Conservation (phyloP, 495 filamentous ascomycete species). For the Tuber microsphaerosporum region DNA sequence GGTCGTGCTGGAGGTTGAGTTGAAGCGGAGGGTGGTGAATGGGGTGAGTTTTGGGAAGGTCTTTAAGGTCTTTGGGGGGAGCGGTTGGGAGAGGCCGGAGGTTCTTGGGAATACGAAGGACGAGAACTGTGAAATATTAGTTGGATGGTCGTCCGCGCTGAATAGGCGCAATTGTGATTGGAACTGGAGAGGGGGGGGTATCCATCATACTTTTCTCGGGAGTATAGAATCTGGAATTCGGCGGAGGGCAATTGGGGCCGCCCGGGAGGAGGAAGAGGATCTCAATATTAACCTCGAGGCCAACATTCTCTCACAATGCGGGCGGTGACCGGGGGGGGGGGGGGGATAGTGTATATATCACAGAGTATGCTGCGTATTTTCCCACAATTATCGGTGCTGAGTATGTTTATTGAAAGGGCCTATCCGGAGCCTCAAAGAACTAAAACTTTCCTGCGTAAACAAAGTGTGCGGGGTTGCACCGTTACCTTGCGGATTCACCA, state of each 20-base stretch:
- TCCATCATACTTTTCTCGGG: background rate
- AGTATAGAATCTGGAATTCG: slow-evolving; percentile 13
- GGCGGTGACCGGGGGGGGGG: background rate
- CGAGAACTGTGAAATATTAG: slow-evolving; percentile 18
- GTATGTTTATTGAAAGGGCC: background rate
- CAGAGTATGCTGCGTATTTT: background rate
- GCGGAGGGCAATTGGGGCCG: slow-evolving; percentile 12
- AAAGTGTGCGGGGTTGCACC: background rate
- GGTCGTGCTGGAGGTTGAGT: slow-evolving; percentile 14
- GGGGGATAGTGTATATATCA: background rate
- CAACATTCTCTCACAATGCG: slow-evolving; percentile 12
- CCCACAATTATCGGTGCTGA: background rate
- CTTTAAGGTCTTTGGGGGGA: slow-evolving; percentile 17
- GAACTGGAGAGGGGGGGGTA: background rate
- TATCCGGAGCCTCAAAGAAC: background rate
- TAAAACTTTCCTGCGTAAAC: background rate
- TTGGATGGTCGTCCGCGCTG: background rate
- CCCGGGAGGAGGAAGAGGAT: slow-evolving; percentile 4
- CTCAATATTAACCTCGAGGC: slow-evolving; percentile 20
- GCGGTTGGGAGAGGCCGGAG: slow-evolving; percentile 32
- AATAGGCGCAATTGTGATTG: background rate
- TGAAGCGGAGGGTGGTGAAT: slow-evolving; percentile 12
- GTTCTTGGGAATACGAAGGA: slow-evolving; percentile 17
- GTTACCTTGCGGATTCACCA: background rate
- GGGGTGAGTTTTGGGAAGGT: slow-evolving; percentile 19